A percentile compares a stretch with the other conserved stretches of the same genome.
These are phyloP conservation scores for Plectosphaerella sp. DNA, from an alignment of 2,329 filamentous ascomycete genomes.

Conservation along the genomic window DNA sequence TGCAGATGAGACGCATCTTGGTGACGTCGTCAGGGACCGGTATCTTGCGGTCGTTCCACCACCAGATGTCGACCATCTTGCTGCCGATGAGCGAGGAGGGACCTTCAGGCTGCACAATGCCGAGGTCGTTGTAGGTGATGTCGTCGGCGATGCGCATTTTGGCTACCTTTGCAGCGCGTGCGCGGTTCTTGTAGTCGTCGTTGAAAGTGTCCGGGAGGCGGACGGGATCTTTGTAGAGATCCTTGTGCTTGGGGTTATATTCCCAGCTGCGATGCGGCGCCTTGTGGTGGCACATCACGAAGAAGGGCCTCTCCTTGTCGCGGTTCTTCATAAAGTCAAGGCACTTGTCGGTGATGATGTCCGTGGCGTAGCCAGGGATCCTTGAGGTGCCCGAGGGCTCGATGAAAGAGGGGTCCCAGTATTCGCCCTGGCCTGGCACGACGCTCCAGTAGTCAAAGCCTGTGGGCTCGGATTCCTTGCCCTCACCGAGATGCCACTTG, in stretches of 20 bases:
- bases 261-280: constrained; percentile 51
- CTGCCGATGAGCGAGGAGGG: constrained; percentile 22
- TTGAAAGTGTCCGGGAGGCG: constrained; percentile 45
- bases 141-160: constrained; percentile 49
- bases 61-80: constrained; percentile 18
- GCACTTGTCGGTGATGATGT: constrained; percentile 47
- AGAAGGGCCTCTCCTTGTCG: constrained; percentile 37
- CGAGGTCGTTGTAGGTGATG: constrained; percentile 45
- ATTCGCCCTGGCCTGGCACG: constrained; percentile 46
- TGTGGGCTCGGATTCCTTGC: constrained; percentile 35
- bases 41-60: constrained; percentile 30
- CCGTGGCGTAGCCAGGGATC: constrained; percentile 41
- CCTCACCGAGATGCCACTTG: constrained; percentile 51
- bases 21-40: constrained; percentile 26
- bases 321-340: constrained; percentile 32
- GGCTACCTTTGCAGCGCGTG: constrained; percentile 40
- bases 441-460: constrained; percentile 50
- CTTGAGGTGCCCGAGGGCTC: constrained; percentile 25
- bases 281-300: constrained; percentile 54
- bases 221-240: constrained; percentile 40
- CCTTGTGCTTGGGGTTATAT: constrained; percentile 40
- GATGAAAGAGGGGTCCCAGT: constrained; percentile 46
- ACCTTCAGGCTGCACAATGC: constrained; percentile 42
- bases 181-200: constrained; percentile 51
- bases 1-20: constrained; percentile 34